phyloP scores from a whole-genome alignment of 257 asterid genomes.

The Handroanthus guayacan region DNA sequence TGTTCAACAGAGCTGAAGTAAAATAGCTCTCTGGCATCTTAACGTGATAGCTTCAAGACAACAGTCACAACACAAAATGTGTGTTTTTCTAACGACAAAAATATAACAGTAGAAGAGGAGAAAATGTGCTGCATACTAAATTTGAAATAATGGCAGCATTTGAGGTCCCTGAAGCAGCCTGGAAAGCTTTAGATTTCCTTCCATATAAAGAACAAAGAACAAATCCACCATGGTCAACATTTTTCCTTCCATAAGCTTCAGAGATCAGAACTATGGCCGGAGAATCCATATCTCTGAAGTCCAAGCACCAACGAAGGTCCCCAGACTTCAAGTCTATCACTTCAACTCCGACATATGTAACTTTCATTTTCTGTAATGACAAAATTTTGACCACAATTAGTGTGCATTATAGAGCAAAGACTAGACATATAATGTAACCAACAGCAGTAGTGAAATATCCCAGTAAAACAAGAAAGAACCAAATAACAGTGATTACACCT shows the following conservation, averaged over 20 bases:
- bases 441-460: conserved; percentile 13
- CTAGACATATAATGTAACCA: not conserved
- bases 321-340: conserved; percentile 87
- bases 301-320: conserved; percentile 97
- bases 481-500: conserved; percentile 12
- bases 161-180: conserved; percentile 94
- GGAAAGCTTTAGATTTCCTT: conserved; percentile 97
- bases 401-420: conserved; percentile 9
- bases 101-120: conserved; percentile 22
- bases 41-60: conserved; percentile 21
- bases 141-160: conserved; percentile 68
- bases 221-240: conserved; percentile 76
- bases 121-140: conserved; percentile 58
- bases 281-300: conserved; percentile 97
- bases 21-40: conserved; percentile 26
- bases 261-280: conserved; percentile 83
- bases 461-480: conserved; percentile 9
- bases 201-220: conserved; percentile 93
- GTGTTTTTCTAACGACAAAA: conserved; percentile 1
- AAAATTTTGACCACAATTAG: conserved; percentile 27
- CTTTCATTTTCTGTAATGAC: conserved; percentile 81
- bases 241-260: conserved; percentile 87
- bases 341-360: conserved; percentile 87
- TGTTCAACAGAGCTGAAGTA: conserved; percentile 17
- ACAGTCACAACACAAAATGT: not conserved